Percentiles rank a stretch among this genome's conserved stretches.
These are phyloP conservation scores for Didymella exigua DNA, from an alignment of 2,329 filamentous ascomycete species.

Conservation along the genomic window DNA sequence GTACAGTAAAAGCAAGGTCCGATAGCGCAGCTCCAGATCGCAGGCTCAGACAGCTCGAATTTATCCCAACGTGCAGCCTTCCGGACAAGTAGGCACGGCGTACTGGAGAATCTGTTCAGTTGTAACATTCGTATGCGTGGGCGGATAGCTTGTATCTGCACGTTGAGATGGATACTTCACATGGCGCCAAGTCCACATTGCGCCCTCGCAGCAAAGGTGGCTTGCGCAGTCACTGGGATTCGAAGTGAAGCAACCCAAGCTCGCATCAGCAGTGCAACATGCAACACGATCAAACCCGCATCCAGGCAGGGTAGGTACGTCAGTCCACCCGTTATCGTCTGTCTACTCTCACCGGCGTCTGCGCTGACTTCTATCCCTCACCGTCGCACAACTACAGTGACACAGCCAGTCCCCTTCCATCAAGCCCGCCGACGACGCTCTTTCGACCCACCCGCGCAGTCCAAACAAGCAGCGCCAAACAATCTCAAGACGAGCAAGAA, in stretches of 20 bases:
- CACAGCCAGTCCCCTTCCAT: background rate
- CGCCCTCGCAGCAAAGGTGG: background rate
- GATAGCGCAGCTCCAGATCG: background rate
- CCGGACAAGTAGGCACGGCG: background rate
- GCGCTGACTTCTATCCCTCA: background rate
- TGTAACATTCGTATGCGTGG: background rate
- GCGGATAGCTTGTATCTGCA: background rate
- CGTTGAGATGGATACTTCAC: background rate
- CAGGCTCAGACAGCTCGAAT: background rate
- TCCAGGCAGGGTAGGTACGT: background rate
- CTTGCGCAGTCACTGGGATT: background rate
- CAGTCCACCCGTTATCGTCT: background rate
- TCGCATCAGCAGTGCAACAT: slow-evolving; percentile 5
- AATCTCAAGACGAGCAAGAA: background rate
- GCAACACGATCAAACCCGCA: background rate
- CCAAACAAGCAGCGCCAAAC: background rate
- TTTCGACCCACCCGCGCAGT: background rate
- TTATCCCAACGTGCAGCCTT: background rate
- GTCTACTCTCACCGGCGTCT: background rate
- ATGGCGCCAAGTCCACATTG: background rate
- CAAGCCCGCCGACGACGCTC: background rate
- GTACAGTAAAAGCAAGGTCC: background rate
- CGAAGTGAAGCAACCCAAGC: background rate
- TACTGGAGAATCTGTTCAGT: background rate
- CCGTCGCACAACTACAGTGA: background rate